phyloP scores from a whole-genome alignment of 2,329 filamentous ascomycete genomes.

The Pleoardoris graminearum region DNA sequence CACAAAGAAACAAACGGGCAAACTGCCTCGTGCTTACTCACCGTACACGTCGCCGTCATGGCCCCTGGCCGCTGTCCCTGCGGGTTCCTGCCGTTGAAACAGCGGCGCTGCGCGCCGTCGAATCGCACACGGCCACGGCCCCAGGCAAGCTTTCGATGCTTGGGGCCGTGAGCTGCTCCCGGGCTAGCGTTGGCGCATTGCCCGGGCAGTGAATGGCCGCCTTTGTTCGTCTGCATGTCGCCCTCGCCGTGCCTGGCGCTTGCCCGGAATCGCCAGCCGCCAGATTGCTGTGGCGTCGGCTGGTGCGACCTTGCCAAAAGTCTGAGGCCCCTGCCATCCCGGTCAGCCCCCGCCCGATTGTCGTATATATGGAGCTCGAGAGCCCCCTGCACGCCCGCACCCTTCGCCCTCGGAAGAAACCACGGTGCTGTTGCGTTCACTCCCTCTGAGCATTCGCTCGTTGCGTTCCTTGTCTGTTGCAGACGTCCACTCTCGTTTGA shows the following conservation, averaged over 20 bases:
- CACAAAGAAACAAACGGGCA: not conserved
- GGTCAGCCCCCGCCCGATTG: slow-evolving; percentile 13
- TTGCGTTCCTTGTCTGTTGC: slow-evolving; percentile 42
- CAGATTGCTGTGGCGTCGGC: slow-evolving; percentile 22
- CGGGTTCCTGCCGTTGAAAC: slow-evolving; percentile 34
- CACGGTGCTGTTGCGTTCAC: slow-evolving; percentile 41
- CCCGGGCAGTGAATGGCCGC: slow-evolving; percentile 3
- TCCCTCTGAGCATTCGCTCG: slow-evolving; percentile 50
- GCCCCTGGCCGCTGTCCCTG: slow-evolving; percentile 7
- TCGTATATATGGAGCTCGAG: slow-evolving; percentile 36
- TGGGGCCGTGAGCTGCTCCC: not conserved
- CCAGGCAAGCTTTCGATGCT: slow-evolving; percentile 36
- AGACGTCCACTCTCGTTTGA: slow-evolving; percentile 41
- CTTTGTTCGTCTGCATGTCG: slow-evolving; percentile 10
- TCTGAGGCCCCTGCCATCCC: slow-evolving; percentile 26
- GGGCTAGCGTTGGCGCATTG: slow-evolving; percentile 12
- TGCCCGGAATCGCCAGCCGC: slow-evolving; percentile 23
- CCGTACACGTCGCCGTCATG: not conserved
- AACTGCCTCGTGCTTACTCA: too few species aligned
- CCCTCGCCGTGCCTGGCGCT: slow-evolving; percentile 22
- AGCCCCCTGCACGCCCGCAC: slow-evolving; percentile 30
- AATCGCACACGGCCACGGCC: slow-evolving; percentile 24
- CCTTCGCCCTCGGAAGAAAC: slow-evolving; percentile 26
- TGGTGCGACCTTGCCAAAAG: slow-evolving; percentile 31
- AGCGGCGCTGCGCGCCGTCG: slow-evolving; percentile 24